Evolutionary conservation across 306 rosid species (phyloP), one percentile per base, ranked within the genome.

Genomic region (Corylus heterophylla): DNA sequence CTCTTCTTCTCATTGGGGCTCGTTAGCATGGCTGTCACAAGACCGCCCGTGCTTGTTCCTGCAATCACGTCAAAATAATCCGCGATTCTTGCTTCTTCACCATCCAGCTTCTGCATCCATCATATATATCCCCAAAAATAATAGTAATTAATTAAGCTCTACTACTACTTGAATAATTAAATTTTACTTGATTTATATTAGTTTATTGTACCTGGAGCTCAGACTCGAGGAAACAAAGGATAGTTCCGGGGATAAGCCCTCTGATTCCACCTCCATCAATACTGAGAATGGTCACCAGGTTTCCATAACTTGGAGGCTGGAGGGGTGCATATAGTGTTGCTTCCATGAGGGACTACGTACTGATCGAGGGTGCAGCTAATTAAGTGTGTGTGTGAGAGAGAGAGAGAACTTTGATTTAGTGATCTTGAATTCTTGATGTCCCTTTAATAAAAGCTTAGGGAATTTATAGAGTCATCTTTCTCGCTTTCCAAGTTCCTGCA

Each of bases 201-300:
- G 2, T 31, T 31, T 2, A 2, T 31, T 31, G 35, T 39, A 47
- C 27, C 9, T 13, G 58, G 1, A 71, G 75, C 55, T 71, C 2
- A 18, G 58, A 48, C 42, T 71, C 75, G 1, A 71, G 58, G 55
- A 48, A 71, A 48, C 5, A 25, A 71, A 71, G 75, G 31, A 71
- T 71, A 18, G 58, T 71, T 71, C 75, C 58, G 1, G 54, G 75
- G 50, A 71, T 71, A 71, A 48, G 4, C 58, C 75, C 55, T 71
- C 75, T 71, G 22, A 45, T 71, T 71, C 75, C 75, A 39, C 55
- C 75, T 20, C 58, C 58, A 48, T 71, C 56, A 22, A 71, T 71
- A 25, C 42, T 71, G 7, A 25, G 42, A 49, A 48, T 49, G 48
- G 74, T 71, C n/a, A 71, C 22, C 1, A 71, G 37, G 37, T 71